Percentiles rank a stretch among this genome's conserved stretches.
Conservation (phyloP, 2,329 filamentous ascomycete species). For the Phyllosticta paracitricarpa region DNA sequence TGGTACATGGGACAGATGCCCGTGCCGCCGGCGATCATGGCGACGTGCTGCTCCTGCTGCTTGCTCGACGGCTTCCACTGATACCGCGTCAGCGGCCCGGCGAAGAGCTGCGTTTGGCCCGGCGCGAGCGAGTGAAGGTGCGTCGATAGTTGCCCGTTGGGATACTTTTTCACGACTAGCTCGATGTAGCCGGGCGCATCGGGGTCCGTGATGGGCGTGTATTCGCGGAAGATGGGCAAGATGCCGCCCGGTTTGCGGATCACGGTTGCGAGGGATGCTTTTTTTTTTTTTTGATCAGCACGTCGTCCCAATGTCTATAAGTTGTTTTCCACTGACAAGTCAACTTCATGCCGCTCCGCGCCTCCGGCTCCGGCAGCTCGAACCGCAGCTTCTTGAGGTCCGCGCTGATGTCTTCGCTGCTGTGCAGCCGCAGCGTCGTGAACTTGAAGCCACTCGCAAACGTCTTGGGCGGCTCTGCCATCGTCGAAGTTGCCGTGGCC, state of each 20-base stretch:
- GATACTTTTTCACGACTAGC: constrained; percentile 59
- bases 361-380: constrained; percentile 5
- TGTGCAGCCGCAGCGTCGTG: constrained; percentile 5
- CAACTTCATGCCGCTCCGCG: constrained; percentile 19
- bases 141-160: constrained; percentile 51
- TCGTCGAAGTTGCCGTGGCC: no score
- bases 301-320: neutral
- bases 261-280: constrained; percentile 50
- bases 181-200: constrained; percentile 51
- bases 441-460: constrained; percentile 1
- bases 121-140: constrained; percentile 57
- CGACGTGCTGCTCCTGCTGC: constrained; percentile 63
- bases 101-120: constrained; percentile 51
- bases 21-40: constrained; percentile 59
- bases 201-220: constrained; percentile 50
- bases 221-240: constrained; percentile 53
- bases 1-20: constrained; percentile 65
- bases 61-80: constrained; percentile 46
- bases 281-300: constrained; percentile 13
- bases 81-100: constrained; percentile 44
- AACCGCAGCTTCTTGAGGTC: constrained; percentile 12
- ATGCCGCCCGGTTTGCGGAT: constrained; percentile 48
- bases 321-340: constrained; percentile 33
- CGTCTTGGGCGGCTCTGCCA: neutral
- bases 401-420: constrained; percentile 8